A percentile compares a stretch with the other conserved stretches of the same genome.
Evolutionary conservation across 495 filamentous ascomycete genomes (phyloP).

Genomic region (Aspergillus nidulans): DNA sequence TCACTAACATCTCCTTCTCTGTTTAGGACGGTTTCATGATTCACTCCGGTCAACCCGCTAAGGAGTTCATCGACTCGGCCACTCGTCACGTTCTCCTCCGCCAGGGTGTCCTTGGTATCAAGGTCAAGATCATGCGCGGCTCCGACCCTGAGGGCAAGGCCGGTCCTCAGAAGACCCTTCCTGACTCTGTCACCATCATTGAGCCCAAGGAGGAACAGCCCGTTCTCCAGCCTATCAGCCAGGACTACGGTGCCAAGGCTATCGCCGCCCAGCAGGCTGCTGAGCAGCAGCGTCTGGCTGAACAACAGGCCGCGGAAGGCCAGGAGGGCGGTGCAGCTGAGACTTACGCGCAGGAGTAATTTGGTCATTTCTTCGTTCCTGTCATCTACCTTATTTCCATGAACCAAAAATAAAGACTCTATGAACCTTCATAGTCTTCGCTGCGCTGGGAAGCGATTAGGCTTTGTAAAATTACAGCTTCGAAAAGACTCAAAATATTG

Average conservation of each 20-base stretch:
- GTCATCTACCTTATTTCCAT: slow-evolving; percentile 41
- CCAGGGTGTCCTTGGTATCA: slow-evolving; percentile 99
- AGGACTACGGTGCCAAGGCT: slow-evolving; percentile 98
- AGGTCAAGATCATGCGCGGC: slow-evolving; percentile 99
- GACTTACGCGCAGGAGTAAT: slow-evolving; percentile 47
- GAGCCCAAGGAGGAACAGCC: slow-evolving; percentile 99
- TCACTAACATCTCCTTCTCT: slow-evolving; percentile 5
- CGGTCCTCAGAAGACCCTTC: slow-evolving; percentile 92
- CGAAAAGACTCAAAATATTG: no score
- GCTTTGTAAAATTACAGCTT: no score
- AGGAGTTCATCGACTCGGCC: slow-evolving; percentile 98
- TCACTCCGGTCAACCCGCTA: slow-evolving; percentile 98
- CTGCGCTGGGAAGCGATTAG: not conserved
- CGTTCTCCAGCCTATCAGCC: slow-evolving; percentile 86
- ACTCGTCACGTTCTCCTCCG: slow-evolving; percentile 98
- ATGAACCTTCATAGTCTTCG: slow-evolving; percentile 32
- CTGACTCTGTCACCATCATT: slow-evolving; percentile 97
- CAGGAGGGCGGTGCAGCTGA: slow-evolving; percentile 43
- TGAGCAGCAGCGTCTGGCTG: slow-evolving; percentile 63
- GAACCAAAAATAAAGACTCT: slow-evolving; percentile 40
- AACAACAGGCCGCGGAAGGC: slow-evolving; percentile 53
- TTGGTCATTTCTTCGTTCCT: slow-evolving; percentile 29
- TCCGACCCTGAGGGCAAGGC: slow-evolving; percentile 99
- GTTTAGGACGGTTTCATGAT: slow-evolving; percentile 98
- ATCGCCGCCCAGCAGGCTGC: slow-evolving; percentile 78